These are phyloP conservation scores for Colletotrichum theobromicola DNA, from an alignment of 2,329 filamentous ascomycete species.

Conservation along the genomic window DNA sequence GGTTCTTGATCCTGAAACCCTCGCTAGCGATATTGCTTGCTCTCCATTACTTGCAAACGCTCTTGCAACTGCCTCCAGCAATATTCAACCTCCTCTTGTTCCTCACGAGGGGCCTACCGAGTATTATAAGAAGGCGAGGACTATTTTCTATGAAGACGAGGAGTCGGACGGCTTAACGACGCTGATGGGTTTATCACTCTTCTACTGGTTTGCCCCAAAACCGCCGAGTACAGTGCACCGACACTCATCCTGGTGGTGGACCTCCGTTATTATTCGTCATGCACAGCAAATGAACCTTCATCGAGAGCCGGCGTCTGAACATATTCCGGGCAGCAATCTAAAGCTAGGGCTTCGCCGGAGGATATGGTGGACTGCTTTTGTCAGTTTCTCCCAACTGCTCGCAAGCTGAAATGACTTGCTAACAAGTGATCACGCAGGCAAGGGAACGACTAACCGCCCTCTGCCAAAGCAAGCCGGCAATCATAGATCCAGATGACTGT, in stretches of 20 bases:
- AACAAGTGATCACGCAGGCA: constrained; percentile 22
- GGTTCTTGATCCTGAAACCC: constrained; percentile 36
- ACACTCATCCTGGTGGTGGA: constrained; percentile 52
- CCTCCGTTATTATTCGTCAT: constrained; percentile 44
- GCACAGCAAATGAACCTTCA: constrained; percentile 50
- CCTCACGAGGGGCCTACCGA: constrained; percentile 39
- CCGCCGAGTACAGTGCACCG: constrained; percentile 41
- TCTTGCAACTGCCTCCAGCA: constrained; percentile 42
- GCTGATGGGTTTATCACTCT: constrained; percentile 41
- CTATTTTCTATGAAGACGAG: constrained; percentile 45
- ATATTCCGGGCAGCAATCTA: background rate
- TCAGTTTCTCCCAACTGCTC: background rate
- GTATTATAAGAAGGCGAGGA: constrained; percentile 44
- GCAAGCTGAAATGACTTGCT: background rate
- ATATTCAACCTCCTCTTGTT: constrained; percentile 46
- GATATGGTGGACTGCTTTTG: constrained; percentile 49
- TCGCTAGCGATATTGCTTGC: constrained; percentile 33
- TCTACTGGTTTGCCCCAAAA: constrained; percentile 50
- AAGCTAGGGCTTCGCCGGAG: constrained; percentile 35
- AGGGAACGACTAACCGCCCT: constrained; percentile 44
- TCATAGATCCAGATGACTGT: constrained; percentile 47
- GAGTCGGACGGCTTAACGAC: constrained; percentile 40
- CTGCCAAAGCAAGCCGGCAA: constrained; percentile 47
- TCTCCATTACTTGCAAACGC: constrained; percentile 41
- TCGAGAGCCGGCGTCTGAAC: constrained; percentile 34